Evolutionary conservation across 2,329 filamentous ascomycete genomes (phyloP).

Genomic region (Fusarium redolens): DNA sequence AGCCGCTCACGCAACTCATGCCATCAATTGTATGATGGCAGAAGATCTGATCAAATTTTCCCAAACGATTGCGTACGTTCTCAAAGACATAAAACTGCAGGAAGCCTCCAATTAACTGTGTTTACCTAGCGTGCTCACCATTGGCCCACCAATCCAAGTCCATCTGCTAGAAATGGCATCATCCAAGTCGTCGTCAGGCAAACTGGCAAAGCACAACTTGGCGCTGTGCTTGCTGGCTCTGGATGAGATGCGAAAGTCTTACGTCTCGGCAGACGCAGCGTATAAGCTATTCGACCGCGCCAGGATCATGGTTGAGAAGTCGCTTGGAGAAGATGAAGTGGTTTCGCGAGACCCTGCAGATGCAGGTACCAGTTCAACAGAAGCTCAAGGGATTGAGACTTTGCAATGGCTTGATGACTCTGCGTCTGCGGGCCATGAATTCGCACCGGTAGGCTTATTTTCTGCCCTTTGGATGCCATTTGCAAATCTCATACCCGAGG

Average conservation of each 20-base stretch:
- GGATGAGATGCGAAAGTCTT: slow-evolving; percentile 14
- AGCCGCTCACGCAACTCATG: not conserved
- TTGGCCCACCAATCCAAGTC: slow-evolving; percentile 14
- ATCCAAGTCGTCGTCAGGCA: not conserved
- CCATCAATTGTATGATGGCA: not conserved
- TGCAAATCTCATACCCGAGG: not conserved
- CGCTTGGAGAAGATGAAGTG: not conserved
- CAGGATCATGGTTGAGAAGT: slow-evolving; percentile 7
- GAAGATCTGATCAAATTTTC: not conserved
- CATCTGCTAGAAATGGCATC: slow-evolving; percentile 7
- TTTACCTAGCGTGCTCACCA: not conserved
- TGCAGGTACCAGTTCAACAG: not conserved
- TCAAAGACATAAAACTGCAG: accelerated
- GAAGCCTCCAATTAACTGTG: accelerated
- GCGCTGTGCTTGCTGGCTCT: slow-evolving; percentile 15
- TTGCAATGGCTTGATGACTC: not conserved
- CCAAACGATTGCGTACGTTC: not conserved
- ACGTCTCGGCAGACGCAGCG: slow-evolving; percentile 13
- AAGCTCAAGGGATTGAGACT: not conserved
- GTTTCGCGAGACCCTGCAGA: not conserved
- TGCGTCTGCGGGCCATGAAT: not conserved
- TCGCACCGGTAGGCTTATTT: not conserved
- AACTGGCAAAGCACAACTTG: slow-evolving; percentile 13
- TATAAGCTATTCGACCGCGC: slow-evolving; percentile 14
- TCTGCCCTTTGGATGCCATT: slow-evolving; percentile 3